Conservation (phyloP, 495 filamentous ascomycete genomes). For the Neurospora cerealis region DNA sequence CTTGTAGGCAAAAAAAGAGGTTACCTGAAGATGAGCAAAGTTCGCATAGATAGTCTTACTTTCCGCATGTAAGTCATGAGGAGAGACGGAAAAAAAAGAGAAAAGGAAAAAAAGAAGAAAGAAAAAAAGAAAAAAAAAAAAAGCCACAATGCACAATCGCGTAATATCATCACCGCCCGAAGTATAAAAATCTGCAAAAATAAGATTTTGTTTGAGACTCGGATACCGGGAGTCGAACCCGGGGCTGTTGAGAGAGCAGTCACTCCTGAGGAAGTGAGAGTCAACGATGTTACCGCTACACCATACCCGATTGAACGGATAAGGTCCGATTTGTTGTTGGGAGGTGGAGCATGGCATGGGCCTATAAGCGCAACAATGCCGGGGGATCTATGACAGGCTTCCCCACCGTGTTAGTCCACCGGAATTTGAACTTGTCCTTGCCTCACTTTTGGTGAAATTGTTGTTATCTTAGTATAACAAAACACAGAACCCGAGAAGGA, state of each 20-base stretch:
- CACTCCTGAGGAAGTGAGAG: background rate
- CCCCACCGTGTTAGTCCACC: background rate
- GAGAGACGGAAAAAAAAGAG: no score
- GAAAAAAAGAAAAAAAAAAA: no score
- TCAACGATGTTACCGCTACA: background rate
- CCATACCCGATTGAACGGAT: background rate
- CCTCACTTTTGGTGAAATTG: background rate
- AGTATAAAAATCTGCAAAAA: background rate
- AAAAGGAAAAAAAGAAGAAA: no score
- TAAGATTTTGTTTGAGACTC: background rate
- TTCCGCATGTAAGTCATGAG: no score
- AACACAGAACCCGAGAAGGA: background rate
- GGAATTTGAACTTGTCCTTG: no score
- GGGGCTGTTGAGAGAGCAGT: background rate
- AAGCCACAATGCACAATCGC: no score
- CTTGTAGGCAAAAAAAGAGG: no score
- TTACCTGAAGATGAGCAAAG: no score
- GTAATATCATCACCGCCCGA: no score
- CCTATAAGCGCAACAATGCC: background rate
- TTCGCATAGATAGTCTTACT: no score
- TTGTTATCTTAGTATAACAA: background rate
- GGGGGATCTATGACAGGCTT: no score
- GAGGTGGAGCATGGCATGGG: accelerated
- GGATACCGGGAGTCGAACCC: background rate
- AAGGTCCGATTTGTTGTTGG: background rate